phyloP scores from a whole-genome alignment of 2,329 filamentous ascomycete species.

The Myriosclerotinia duriaeana region DNA sequence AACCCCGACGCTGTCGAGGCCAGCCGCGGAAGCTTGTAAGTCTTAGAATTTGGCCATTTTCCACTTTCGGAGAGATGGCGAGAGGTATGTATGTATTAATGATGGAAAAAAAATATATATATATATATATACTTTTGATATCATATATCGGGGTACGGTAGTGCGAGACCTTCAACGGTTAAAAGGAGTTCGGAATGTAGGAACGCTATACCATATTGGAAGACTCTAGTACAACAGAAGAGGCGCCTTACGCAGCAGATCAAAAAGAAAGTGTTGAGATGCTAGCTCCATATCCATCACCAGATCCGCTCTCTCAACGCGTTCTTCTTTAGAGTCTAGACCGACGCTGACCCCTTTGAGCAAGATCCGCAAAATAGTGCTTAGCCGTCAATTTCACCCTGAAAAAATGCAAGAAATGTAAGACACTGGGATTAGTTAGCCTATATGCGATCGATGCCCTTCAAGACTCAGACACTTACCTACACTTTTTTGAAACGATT shows the following conservation, averaged over 20 bases:
- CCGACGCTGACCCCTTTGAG: not conserved
- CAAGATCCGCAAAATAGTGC: not conserved
- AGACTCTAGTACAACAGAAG: not conserved
- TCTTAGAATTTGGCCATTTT: no score
- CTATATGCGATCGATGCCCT: no score
- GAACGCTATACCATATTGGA: not conserved
- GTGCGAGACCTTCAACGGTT: no score
- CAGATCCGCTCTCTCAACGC: not conserved
- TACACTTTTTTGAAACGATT: no score
- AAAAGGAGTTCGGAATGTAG: no score
- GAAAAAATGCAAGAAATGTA: not conserved
- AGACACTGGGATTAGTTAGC: not conserved
- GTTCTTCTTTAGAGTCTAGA: not conserved
- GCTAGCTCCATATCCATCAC: not conserved
- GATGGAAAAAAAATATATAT: no score
- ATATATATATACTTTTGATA: no score
- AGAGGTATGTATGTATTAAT: no score
- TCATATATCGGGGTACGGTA: no score
- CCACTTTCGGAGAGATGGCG: no score
- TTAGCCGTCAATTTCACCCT: conserved; percentile 2
- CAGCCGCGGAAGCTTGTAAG: no score
- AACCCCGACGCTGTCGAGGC: no score
- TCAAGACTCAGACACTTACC: not conserved
- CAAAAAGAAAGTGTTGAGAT: conserved; percentile 5
- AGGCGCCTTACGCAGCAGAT: not conserved